These are phyloP conservation scores for Suillus sp. DNA, from an alignment of 768 basidiomycete species.

Conservation along the genomic window DNA sequence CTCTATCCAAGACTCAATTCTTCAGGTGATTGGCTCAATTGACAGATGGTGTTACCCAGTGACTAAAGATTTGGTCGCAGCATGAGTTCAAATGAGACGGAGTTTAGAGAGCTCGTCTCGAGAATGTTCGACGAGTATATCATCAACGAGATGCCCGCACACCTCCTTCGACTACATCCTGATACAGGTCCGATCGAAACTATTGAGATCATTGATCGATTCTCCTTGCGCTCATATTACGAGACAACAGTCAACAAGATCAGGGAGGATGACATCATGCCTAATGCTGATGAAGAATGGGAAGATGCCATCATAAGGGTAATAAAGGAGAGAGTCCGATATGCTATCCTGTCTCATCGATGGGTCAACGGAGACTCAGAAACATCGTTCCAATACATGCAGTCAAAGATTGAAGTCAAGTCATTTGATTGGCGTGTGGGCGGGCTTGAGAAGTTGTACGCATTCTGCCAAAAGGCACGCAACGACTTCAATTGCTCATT, in stretches of 20 bases:
- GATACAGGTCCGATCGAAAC: slow-evolving; percentile 1
- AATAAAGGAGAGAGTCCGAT: slow-evolving; percentile 8
- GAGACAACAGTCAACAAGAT: slow-evolving; percentile 2
- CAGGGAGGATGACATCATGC: slow-evolving; percentile 2
- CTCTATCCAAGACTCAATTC: neutral
- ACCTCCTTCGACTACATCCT: slow-evolving; percentile 9
- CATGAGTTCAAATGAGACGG: neutral
- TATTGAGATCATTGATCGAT: slow-evolving; percentile 9
- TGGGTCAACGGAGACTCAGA: slow-evolving; percentile 11
- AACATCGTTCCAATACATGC: slow-evolving; percentile 13
- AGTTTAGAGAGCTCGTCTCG: neutral
- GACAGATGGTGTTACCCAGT: neutral
- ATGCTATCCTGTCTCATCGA: slow-evolving; percentile 16
- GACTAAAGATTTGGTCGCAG: neutral
- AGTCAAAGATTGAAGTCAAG: neutral
- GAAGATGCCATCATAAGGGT: neutral
- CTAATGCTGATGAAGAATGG: neutral
- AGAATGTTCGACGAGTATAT: slow-evolving; percentile 13
- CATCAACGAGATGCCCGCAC: slow-evolving; percentile 14
- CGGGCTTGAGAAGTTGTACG: slow-evolving; percentile 5
- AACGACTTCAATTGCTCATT: slow-evolving; percentile 12
- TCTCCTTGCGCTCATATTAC: neutral
- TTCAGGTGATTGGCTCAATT: neutral
- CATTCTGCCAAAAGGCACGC: slow-evolving; percentile 16
- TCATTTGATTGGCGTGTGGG: neutral